A percentile compares a stretch with the other conserved stretches of the same genome.
These are phyloP conservation scores for Pisolithus marmoratus DNA, from an alignment of 768 basidiomycete species.

Conservation along the genomic window DNA sequence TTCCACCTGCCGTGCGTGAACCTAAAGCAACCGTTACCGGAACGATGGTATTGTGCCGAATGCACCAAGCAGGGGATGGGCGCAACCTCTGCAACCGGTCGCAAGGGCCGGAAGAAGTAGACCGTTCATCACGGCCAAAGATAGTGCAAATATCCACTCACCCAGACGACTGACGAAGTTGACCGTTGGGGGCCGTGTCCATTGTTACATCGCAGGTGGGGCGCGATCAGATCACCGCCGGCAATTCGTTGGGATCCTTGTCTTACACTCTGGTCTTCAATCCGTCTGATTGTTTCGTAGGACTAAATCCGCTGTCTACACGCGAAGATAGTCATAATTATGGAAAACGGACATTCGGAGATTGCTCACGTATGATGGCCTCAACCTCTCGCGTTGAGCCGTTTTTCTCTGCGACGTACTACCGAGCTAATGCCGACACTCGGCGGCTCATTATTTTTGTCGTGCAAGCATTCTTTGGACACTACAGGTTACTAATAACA, in stretches of 20 bases:
- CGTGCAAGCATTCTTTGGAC: too few relatives aligned
- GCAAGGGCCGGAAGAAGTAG: conserved; percentile 39
- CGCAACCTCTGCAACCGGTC: conserved; percentile 21
- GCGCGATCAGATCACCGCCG: too few relatives aligned
- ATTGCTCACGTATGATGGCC: neutral
- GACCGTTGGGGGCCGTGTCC: too few relatives aligned
- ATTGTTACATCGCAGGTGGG: too few relatives aligned
- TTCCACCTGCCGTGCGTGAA: conserved; percentile 61
- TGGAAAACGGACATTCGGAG: neutral
- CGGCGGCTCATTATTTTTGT: too few relatives aligned
- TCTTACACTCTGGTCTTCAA: neutral
- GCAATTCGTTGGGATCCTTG: neutral
- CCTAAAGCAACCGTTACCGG: conserved; percentile 50
- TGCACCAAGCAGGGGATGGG: conserved; percentile 38
- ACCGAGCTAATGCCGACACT: too few relatives aligned
- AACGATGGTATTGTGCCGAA: conserved; percentile 55
- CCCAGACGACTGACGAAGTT: too few relatives aligned
- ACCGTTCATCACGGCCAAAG: too few relatives aligned
- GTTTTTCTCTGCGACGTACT: too few relatives aligned
- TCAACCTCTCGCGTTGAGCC: too few relatives aligned
- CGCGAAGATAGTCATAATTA: neutral
- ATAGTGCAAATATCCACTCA: too few relatives aligned
- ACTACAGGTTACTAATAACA: too few relatives aligned
- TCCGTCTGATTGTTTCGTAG: neutral
- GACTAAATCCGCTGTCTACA: neutral